phyloP scores from a whole-genome alignment of 1,284 basidiomycete genomes.

The Puccinia sorghi region DNA sequence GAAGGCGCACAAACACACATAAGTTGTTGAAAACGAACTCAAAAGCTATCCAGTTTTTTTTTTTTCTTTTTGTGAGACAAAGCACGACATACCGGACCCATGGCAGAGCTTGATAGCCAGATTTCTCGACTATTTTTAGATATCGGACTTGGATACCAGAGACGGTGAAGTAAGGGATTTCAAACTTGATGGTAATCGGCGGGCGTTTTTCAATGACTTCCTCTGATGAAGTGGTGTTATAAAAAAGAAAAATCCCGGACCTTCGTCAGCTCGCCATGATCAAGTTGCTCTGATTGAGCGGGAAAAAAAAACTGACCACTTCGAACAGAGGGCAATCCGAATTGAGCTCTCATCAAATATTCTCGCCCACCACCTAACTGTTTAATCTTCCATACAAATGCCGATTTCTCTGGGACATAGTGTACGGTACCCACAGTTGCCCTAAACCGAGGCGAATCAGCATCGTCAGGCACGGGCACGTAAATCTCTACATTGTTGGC shows the following conservation, averaged over 20 bases:
- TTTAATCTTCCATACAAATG: conserved; percentile 98
- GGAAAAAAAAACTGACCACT: conserved; percentile 65
- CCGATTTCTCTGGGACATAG: conserved; percentile 91
- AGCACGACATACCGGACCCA: conserved; percentile 54
- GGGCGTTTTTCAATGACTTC: conserved; percentile 84
- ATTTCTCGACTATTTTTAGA: conserved; percentile 97
- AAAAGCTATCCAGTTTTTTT: background rate
- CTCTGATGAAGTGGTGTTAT: conserved; percentile 55
- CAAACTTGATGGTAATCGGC: conserved; percentile 94
- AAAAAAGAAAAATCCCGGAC: background rate
- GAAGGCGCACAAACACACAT: background rate
- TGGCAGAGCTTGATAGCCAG: conserved; percentile 77
- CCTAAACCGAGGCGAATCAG: conserved; percentile 94
- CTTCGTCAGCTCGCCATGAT: background rate
- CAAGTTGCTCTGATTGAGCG: background rate
- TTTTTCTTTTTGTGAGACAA: background rate
- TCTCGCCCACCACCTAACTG: conserved; percentile 88
- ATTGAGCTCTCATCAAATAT: conserved; percentile 93
- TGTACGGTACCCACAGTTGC: conserved; percentile 76
- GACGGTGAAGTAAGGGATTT: conserved; percentile 91
- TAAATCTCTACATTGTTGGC: conserved; percentile 99
- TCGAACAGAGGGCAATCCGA: conserved; percentile 84
- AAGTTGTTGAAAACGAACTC: background rate
- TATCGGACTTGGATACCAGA: conserved; percentile 97
- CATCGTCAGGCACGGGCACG: conserved; percentile 97